Evolutionary conservation across 768 basidiomycete genomes (phyloP), one percentile per base, ranked within the genome.

Genomic region (Strobilomyces echinocephalus): DNA sequence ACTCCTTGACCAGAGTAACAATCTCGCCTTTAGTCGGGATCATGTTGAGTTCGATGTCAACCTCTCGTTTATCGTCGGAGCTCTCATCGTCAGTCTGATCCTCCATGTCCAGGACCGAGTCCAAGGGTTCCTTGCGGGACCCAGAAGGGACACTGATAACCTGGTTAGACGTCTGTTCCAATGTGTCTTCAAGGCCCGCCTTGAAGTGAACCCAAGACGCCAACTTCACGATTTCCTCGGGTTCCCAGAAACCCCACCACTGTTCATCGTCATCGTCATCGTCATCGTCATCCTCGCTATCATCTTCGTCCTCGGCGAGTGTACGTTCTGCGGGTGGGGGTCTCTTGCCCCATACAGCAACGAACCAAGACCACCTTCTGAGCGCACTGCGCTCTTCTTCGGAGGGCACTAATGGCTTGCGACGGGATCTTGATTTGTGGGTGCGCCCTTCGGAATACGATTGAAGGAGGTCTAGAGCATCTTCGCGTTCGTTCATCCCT

Each of bases 161-260:
- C 28, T 35, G 26, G 34, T 35, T 26, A 15, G 49, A 39, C 26
- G 48, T 73, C 14, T 46, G 46, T 30, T 52, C 49, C 10, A 40
- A 30, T 4, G 24, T n/a, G 26, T 58, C 57, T 51, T 74, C 68
- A 20, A 81, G 63, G 16, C 69, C 74, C 46, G 75, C 72, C 64
- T 79, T 80, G 60, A 76, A 72, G 39, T 74, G 72, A 31, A 88
- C 70, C 85, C 86, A 91, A 47, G 82, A 76, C 3, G 82, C 81
- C 20, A 90, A 67, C 63, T 80, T 84, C 48, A 68, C 63, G 53
- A 91, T 82, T 54, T 90, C 87, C 35, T 71, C 71, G 1, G 83
- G 80, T 9, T 86, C 75, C 72, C 76, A 79, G 69, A 91, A 84
- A 12, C 78, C 85, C 86, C 88, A 90, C 89, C 89, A 91, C n/a